These are phyloP conservation scores for Komagataella mondaviorum DNA, from an alignment of 805 yeast species.

Conservation along the genomic window DNA sequence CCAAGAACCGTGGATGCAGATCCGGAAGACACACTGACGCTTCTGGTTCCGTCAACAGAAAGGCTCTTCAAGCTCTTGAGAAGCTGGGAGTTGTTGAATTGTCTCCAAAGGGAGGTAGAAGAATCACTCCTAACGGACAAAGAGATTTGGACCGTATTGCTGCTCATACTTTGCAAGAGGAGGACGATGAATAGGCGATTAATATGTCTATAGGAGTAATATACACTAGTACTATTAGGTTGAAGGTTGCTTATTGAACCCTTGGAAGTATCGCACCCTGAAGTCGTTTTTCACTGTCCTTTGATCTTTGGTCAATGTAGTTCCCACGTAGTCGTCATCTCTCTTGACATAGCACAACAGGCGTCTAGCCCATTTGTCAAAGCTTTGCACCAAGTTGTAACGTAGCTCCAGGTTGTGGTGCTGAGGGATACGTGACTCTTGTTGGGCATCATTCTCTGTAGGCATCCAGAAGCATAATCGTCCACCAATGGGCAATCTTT, in stretches of 20 bases:
- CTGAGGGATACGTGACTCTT: slow-evolving; percentile 55
- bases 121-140: slow-evolving; percentile 98
- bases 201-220: slow-evolving; percentile 3
- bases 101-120: slow-evolving; percentile 98
- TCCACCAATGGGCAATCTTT: slow-evolving; percentile 60
- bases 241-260: slow-evolving; percentile 24
- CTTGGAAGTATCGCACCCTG: slow-evolving; percentile 64
- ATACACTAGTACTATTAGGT: slow-evolving; percentile 1
- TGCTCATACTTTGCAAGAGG: slow-evolving; percentile 93
- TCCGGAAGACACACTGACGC: slow-evolving; percentile 98
- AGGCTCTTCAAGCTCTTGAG: slow-evolving; percentile 94
- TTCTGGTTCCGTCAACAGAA: slow-evolving; percentile 99
- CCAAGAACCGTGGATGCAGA: slow-evolving; percentile 97
- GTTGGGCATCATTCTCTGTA: slow-evolving; percentile 77
- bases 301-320: slow-evolving; percentile 25
- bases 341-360: slow-evolving; percentile 68
- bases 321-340: slow-evolving; percentile 33
- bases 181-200: slow-evolving; percentile 39
- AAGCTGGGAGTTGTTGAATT: slow-evolving; percentile 95
- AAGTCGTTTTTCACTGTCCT: slow-evolving; percentile 42
- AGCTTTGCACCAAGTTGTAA: slow-evolving; percentile 72
- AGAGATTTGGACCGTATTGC: slow-evolving; percentile 99
- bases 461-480: slow-evolving; percentile 97
- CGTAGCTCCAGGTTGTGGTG: slow-evolving; percentile 62
- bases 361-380: slow-evolving; percentile 88